These are phyloP conservation scores for Zopfochytrium polystomum DNA, from an alignment of 371 early-diverging fungal genomes.

Conservation along the genomic window DNA sequence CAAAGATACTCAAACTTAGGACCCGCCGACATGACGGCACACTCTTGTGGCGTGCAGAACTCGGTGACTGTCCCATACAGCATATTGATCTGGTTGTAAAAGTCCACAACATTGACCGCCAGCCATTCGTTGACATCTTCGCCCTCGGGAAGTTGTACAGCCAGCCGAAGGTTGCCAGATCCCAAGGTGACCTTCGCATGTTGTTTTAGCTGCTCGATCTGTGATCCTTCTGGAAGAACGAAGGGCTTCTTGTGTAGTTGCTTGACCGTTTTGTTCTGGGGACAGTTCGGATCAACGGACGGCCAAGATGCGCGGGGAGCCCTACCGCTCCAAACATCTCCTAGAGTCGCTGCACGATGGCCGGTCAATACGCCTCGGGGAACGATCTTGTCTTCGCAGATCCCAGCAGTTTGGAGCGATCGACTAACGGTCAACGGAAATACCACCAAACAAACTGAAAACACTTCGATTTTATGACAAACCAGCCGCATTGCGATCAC, in stretches of 20 bases:
- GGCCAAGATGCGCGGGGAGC: no score
- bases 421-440: no score
- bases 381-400: no score
- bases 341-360: no score
- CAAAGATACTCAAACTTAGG: slow-evolving; percentile 76
- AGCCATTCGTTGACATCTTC: slow-evolving; percentile 86
- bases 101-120: slow-evolving; percentile 86
- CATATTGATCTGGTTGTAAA: slow-evolving; percentile 89
- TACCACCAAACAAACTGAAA: no score
- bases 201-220: slow-evolving; percentile 1
- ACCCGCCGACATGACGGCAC: slow-evolving; percentile 87
- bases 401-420: no score
- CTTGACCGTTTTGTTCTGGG: not conserved
- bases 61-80: slow-evolving; percentile 82
- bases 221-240: slow-evolving; percentile 7
- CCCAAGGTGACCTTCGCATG: slow-evolving; percentile 11
- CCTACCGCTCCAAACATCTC: no score
- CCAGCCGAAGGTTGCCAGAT: slow-evolving; percentile 49
- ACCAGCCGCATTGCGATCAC: no score
- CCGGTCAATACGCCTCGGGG: not conserved
- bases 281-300: no score
- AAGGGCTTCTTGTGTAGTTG: not conserved
- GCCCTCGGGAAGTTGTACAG: slow-evolving; percentile 77
- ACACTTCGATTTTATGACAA: no score
- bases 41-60: slow-evolving; percentile 69